Evolutionary conservation across 23 red algal species (phyloP), one percentile per base, ranked within the genome.

Genomic region (Agarophyton chilense): DNA sequence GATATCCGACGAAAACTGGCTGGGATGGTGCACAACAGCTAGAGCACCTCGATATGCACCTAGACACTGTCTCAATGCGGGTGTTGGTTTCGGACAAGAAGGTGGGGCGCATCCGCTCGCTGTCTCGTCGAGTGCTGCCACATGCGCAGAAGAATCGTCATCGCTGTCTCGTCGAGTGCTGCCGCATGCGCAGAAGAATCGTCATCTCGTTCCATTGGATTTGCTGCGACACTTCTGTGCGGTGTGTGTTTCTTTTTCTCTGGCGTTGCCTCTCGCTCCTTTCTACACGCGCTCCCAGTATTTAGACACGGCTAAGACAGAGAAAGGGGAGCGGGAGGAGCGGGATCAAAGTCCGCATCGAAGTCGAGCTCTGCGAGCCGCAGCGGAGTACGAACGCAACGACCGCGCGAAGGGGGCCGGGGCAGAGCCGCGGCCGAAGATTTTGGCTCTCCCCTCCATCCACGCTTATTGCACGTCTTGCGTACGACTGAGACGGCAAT

Each of bases 241-340:
- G 46, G 51, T 80, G 16, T 80, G 76, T 57, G 76, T 80, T 8
- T 56, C 1, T 43, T 0, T 80, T 7, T 46, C 3, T 10, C 72
- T 78, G 9, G 72, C 72, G 38, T 40, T 78, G 21, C 44, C 44
- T 11, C 36, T 78, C 38, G 43, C 36, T 14, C 76, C 1, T 16
- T 80, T 80, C 76, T 80, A 80, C 76, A 57, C 47, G 6, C 47
- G 76, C 9, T 52, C 76, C 2, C 10, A 56, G 22, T 80, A 80
- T 57, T 54, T 45, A 43, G 76, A 80, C 76, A 12, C 56, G 21
- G n/a, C 76, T 29, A 17, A 14, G 51, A 5, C n/a, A n/a, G n/a
- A n/a, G n/a, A n/a, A n/a, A n/a, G n/a, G n/a, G n/a, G n/a, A n/a
- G n/a, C 51, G 2, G 51, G 51, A 5, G 7, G 4, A 54, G n/a